phyloP scores from a whole-genome alignment of 1,284 basidiomycete species.

The Heterobasidion occidentale region DNA sequence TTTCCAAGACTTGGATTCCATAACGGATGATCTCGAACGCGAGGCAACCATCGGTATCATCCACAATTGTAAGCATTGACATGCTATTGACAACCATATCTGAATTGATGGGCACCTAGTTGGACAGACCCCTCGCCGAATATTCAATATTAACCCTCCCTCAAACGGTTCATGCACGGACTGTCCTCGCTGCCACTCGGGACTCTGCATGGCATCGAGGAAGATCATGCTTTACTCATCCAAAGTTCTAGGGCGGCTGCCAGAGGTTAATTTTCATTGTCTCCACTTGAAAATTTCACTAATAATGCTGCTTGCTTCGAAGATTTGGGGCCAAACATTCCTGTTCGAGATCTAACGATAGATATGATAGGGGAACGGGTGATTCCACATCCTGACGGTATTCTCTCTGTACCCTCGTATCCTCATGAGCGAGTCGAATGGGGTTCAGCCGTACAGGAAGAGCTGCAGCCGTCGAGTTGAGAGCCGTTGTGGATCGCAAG shows the following conservation, averaged over 20 bases:
- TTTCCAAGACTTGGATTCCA: slow-evolving; percentile 68
- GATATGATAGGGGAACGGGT: slow-evolving; percentile 55
- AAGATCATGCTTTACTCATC: slow-evolving; percentile 59
- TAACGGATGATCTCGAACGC: slow-evolving; percentile 80
- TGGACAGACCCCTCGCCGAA: slow-evolving; percentile 84
- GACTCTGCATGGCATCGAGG: slow-evolving; percentile 70
- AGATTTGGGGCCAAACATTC: slow-evolving; percentile 41
- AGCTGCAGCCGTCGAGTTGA: slow-evolving; percentile 42
- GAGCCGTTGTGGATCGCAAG: slow-evolving; percentile 55
- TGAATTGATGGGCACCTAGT: slow-evolving; percentile 35
- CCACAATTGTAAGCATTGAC: slow-evolving; percentile 68
- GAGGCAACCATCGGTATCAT: slow-evolving; percentile 94
- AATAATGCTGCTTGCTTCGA: slow-evolving; percentile 11
- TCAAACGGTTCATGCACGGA: slow-evolving; percentile 72
- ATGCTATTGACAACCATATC: too few relatives aligned
- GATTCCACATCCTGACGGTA: slow-evolving; percentile 55
- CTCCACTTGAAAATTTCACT: slow-evolving; percentile 13
- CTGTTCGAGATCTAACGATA: slow-evolving; percentile 46
- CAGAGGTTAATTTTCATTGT: slow-evolving; percentile 36
- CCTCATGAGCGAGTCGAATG: slow-evolving; percentile 68
- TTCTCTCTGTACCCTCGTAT: slow-evolving; percentile 50
- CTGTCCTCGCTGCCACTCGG: slow-evolving; percentile 63
- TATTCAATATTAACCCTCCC: slow-evolving; percentile 83
- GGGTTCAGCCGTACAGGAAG: slow-evolving; percentile 27
- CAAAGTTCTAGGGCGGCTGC: slow-evolving; percentile 47